Evolutionary conservation across 2,329 filamentous ascomycete genomes (phyloP).

Genomic region (Fusarium devonianum): DNA sequence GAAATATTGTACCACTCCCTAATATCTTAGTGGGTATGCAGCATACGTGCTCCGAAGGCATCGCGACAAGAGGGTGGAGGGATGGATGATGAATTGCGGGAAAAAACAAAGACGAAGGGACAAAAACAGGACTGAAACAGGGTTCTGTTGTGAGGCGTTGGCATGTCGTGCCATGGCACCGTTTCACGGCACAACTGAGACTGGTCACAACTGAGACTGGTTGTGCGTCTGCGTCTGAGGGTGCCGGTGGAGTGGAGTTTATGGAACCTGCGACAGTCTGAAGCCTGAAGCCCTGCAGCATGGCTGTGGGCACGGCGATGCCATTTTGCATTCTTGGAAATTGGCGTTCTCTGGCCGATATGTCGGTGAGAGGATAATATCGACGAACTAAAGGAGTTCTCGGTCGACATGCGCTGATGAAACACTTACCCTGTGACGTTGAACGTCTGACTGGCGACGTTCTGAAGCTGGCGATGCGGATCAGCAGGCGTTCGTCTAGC

Average conservation of each 20-base stretch:
- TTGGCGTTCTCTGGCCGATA: no score
- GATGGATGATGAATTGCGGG: conserved; percentile 4
- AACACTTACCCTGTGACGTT: no score
- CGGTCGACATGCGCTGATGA: no score
- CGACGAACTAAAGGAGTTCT: no score
- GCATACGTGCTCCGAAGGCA: no score
- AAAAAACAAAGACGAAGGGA: conserved; percentile 10
- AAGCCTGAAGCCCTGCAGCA: conserved; percentile 8
- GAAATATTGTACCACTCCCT: no score
- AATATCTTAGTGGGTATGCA: no score
- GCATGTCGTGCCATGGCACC: conserved; percentile 22
- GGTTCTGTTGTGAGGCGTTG: conserved; percentile 16
- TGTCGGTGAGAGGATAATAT: no score
- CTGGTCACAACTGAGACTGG: conserved; percentile 14
- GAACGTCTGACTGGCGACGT: no score
- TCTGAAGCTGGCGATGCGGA: no score
- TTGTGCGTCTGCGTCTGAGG: conserved; percentile 10
- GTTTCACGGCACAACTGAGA: conserved; percentile 24
- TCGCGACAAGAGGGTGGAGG: conserved; percentile 1
- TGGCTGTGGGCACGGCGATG: conserved; percentile 6
- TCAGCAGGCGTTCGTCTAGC: no score
- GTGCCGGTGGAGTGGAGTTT: conserved; percentile 24
- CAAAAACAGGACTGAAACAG: conserved; percentile 15
- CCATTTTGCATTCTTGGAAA: no score
- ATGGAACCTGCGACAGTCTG: conserved; percentile 5